These are phyloP conservation scores for Agrocybe praecox DNA, from an alignment of 768 basidiomycete species.

Conservation along the genomic window DNA sequence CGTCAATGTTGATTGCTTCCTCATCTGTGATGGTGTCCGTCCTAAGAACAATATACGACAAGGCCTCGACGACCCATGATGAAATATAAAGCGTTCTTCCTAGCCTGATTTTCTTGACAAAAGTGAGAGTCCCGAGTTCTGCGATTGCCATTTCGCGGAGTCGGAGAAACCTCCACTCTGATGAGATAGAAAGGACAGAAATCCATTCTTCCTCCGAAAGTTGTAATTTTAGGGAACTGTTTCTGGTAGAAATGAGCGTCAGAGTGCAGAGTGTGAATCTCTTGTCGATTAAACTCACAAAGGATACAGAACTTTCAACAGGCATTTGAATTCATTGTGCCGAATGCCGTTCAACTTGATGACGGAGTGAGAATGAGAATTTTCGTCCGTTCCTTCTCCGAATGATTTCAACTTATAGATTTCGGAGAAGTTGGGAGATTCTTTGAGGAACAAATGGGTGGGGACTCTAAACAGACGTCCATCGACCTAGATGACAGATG, in stretches of 20 bases:
- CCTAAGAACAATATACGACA: not conserved
- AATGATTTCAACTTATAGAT: constrained; percentile 2
- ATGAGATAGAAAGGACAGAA: constrained; percentile 38
- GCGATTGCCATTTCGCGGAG: constrained; percentile 31
- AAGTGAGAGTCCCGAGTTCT: constrained; percentile 18
- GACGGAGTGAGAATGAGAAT: not conserved
- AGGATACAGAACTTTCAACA: constrained; percentile 16
- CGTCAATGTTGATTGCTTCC: constrained; percentile 10
- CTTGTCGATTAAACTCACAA: not conserved
- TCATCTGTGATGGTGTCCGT: constrained; percentile 3
- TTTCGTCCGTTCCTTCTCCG: not conserved
- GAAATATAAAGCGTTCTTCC: constrained; percentile 3
- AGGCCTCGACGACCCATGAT: constrained; percentile 9
- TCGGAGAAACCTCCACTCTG: constrained; percentile 36
- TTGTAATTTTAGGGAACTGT: not conserved
- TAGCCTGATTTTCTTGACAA: constrained; percentile 23
- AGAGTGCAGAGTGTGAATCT: not conserved
- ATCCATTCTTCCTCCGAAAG: constrained; percentile 33
- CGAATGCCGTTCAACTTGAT: constrained; percentile 8
- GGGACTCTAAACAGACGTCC: constrained; percentile 9
- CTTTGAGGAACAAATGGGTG: constrained; percentile 5
- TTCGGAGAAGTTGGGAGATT: constrained; percentile 9
- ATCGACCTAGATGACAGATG: constrained; percentile 4
- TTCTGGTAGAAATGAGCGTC: not conserved
- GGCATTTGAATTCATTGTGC: constrained; percentile 6